Evolutionary conservation across 1,284 basidiomycete genomes (phyloP).

Genomic region (Cryptococcus hybrid): DNA sequence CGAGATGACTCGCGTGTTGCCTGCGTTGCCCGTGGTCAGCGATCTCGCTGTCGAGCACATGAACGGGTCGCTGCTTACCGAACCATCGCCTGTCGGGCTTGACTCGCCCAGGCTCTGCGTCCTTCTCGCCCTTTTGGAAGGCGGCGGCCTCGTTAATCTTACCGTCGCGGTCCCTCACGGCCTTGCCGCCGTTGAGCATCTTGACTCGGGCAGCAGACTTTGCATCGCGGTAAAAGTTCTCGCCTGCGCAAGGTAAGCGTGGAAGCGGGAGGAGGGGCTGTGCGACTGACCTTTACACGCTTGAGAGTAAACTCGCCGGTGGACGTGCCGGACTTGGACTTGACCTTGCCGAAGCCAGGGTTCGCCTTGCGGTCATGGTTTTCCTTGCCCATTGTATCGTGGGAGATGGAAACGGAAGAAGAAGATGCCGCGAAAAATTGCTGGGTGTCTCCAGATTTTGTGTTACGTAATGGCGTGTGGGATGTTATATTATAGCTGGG

Average conservation of each 20-base stretch:
- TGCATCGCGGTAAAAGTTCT: slow-evolving; percentile 91
- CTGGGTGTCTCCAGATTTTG: neutral
- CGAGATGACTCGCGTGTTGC: slow-evolving; percentile 98
- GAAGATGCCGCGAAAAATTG: neutral
- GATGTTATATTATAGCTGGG: no score
- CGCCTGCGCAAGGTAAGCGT: slow-evolving; percentile 49
- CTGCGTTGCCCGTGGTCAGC: slow-evolving; percentile 82
- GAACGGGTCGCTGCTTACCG: slow-evolving; percentile 58
- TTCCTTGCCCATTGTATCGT: slow-evolving; percentile 46
- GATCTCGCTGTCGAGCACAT: slow-evolving; percentile 75
- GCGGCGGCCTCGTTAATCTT: slow-evolving; percentile 88
- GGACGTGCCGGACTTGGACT: slow-evolving; percentile 30
- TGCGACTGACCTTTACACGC: slow-evolving; percentile 57
- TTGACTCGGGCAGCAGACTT: slow-evolving; percentile 78
- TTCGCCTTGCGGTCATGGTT: slow-evolving; percentile 47
- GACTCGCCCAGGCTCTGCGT: slow-evolving; percentile 81
- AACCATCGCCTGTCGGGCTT: slow-evolving; percentile 95
- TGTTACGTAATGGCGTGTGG: no score
- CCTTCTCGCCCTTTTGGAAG: slow-evolving; percentile 87
- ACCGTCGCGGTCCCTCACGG: slow-evolving; percentile 81
- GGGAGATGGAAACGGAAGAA: no score
- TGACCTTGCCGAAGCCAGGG: slow-evolving; percentile 38
- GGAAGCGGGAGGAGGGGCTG: neutral
- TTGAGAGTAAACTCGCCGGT: slow-evolving; percentile 54
- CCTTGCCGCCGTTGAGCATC: slow-evolving; percentile 87